Evolutionary conservation across 768 basidiomycete genomes (phyloP), one percentile per base, ranked within the genome.

Genomic region (Kwoniella europaea): DNA sequence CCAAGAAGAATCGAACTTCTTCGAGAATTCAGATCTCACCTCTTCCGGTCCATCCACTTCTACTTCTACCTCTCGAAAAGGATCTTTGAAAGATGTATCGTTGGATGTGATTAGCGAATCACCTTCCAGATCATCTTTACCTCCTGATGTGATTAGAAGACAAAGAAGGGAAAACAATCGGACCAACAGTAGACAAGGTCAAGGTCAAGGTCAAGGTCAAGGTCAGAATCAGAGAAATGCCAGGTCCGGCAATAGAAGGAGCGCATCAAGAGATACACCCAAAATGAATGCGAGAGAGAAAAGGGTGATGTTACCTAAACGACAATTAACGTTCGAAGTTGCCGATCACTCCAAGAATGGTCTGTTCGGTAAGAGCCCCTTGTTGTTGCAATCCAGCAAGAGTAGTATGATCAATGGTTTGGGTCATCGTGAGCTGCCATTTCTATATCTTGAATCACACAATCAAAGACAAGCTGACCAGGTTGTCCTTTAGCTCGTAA

Each of bases 91-190:
- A 46, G 55, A 52, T 10, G 44, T 70, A 13, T 64, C 63, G 1
- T 50, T 65, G 56, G 68, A 70, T 24, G 29, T 70, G 12, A 55
- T 70, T 7, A 42, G 55, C 35, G 55, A 59, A 20, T 54, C 68
- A 10, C 12, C 59, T 43, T 42, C 42, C 12, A 24, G 41, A 27
- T 65, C 64, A 2, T n/a, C 68, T n/a, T 29, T 70, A 46, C 68
- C 68, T 7, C 68, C 68, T 18, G 68, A 70, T 70, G 68, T 70
- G 7, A 15, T 53, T 6, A 62, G 68, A 29, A 55, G 68, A 35
- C 68, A 70, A 41, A 54, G 68, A 64, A 42, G 41, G 20, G 42
- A 58, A 20, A 55, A 70, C 2, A 54, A 35, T 6, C 35, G 65
- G 27, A 27, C 10, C 0, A 57, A 52, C 18, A 46, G 16, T 27